phyloP scores from a whole-genome alignment of 1,284 basidiomycete genomes.

The Malassezia furfur region DNA sequence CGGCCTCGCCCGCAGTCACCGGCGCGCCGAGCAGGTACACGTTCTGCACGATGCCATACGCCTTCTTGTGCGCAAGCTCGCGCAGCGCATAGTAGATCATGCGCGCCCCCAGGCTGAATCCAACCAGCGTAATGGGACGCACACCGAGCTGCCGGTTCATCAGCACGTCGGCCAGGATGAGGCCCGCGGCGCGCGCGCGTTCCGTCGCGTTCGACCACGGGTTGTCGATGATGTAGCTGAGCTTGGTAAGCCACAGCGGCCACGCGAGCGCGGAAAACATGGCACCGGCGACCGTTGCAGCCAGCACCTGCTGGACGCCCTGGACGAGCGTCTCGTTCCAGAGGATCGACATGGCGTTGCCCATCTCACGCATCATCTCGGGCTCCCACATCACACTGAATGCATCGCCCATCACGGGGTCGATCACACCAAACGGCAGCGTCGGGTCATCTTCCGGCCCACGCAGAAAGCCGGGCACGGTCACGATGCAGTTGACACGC shows the following conservation, averaged over 20 bases:
- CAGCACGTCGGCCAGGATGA: constrained; percentile 45
- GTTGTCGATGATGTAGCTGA: constrained; percentile 47
- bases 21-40: constrained; percentile 47
- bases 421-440: constrained; percentile 45
- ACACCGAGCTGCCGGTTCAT: constrained; percentile 43
- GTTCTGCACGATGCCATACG: constrained; percentile 46
- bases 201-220: constrained; percentile 47
- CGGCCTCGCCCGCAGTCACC: constrained; percentile 37
- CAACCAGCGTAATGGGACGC: constrained; percentile 45
- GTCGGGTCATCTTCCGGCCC: constrained; percentile 41
- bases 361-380: constrained; percentile 49
- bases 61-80: constrained; percentile 39
- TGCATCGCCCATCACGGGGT: constrained; percentile 45
- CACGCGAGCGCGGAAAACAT: constrained; percentile 42
- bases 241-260: constrained; percentile 47
- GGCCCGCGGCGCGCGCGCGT: constrained; percentile 37
- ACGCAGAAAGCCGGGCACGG: constrained; percentile 42
- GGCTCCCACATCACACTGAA: constrained; percentile 47
- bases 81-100: constrained; percentile 44
- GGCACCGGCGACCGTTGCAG: constrained; percentile 42
- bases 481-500: constrained; percentile 44
- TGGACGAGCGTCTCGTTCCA: constrained; percentile 48
- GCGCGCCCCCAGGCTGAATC: constrained; percentile 43
- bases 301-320: constrained; percentile 45
- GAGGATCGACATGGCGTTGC: constrained; percentile 43